These are phyloP conservation scores for Pholiota adiposa DNA, from an alignment of 1,284 basidiomycete species.

Conservation along the genomic window DNA sequence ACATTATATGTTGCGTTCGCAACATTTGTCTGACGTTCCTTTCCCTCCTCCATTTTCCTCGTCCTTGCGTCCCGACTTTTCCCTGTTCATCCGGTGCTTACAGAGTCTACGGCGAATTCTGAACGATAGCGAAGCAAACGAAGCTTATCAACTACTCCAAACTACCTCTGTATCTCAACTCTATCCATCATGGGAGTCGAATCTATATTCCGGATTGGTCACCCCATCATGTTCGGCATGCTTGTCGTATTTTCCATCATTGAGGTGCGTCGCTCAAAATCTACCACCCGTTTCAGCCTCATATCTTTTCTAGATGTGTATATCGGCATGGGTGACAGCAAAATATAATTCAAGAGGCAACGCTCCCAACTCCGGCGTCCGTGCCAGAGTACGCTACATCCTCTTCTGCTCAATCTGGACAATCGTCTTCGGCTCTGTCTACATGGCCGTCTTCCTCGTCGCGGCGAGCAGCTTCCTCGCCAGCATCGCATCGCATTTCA, in stretches of 20 bases:
- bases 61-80: too few relatives aligned
- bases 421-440: slow-evolving; percentile 54
- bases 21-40: neutral
- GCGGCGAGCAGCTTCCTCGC: slow-evolving; percentile 50
- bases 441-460: slow-evolving; percentile 57
- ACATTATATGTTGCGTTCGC: neutral
- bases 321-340: slow-evolving; percentile 70
- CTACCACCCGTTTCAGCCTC: slow-evolving; percentile 34
- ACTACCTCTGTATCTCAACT: neutral
- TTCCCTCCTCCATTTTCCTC: neutral
- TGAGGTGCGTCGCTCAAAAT: slow-evolving; percentile 43
- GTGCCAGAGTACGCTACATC: slow-evolving; percentile 66
- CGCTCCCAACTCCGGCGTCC: slow-evolving; percentile 50
- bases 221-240: slow-evolving; percentile 55
- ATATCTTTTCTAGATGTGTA: slow-evolving; percentile 68
- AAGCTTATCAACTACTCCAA: neutral
- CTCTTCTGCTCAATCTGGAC: slow-evolving; percentile 77
- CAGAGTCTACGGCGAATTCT: neutral
- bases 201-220: slow-evolving; percentile 48
- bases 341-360: slow-evolving; percentile 61
- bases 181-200: slow-evolving; percentile 26
- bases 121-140: neutral
- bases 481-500: slow-evolving; percentile 63
- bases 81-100: neutral
- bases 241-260: slow-evolving; percentile 63